Evolutionary conservation across 225 moss, liverwort and hornwort genomes (phyloP).

Genomic region (Physcomitrium patens): DNA sequence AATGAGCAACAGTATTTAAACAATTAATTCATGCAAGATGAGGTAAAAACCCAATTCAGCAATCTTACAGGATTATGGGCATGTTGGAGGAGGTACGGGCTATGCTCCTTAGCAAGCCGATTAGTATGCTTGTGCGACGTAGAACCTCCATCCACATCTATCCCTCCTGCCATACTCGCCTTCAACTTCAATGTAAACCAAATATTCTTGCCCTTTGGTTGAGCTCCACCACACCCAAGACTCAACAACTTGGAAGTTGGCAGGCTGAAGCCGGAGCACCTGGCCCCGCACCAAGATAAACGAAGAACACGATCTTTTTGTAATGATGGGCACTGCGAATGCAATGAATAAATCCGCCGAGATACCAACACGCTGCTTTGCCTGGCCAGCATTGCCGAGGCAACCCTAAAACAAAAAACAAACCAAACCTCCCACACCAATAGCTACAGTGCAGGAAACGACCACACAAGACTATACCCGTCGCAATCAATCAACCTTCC

Average conservation of each 20-base stretch:
- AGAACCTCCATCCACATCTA: conserved; percentile 41
- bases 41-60: not conserved
- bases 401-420: not conserved
- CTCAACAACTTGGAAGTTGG: conserved; percentile 1
- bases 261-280: conserved; percentile 18
- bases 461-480: no score
- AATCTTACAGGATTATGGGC: conserved; percentile 86
- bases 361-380: conserved; percentile 49
- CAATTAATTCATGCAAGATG: not conserved
- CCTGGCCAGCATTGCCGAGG: conserved; percentile 57
- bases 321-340: conserved; percentile 34
- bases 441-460: no score
- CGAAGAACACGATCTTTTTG: conserved; percentile 41
- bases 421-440: no score
- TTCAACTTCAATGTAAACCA: conserved; percentile 29
- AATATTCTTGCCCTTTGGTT: conserved; percentile 30
- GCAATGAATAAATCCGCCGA: conserved; percentile 47
- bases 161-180: conserved; percentile 55
- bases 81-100: conserved; percentile 96
- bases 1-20: not conserved
- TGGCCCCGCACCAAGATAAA: conserved; percentile 45
- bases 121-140: conserved; percentile 67
- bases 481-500: no score
- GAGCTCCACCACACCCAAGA: conserved; percentile 21
- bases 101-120: conserved; percentile 84